A percentile compares a stretch with the other conserved stretches of the same genome.
Conservation (phyloP, 129 eudicot genomes). For the Ambrosia trifida region DNA sequence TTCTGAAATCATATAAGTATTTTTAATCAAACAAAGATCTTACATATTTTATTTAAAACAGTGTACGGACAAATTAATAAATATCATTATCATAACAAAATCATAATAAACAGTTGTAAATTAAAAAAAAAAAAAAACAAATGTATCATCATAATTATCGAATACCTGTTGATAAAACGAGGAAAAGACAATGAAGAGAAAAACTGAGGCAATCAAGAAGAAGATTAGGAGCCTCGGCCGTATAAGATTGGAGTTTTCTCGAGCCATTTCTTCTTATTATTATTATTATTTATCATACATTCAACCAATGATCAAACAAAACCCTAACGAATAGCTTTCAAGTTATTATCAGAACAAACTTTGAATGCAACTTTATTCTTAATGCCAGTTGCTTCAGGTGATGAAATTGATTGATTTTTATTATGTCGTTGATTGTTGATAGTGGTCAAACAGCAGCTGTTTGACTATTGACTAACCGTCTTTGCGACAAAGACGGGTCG, state of each 20-base stretch:
- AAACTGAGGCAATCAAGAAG: slow-evolving; percentile 40
- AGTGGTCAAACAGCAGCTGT: no score
- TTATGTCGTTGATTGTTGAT: neutral
- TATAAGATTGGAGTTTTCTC: slow-evolving; percentile 49
- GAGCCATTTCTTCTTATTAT: slow-evolving; percentile 45
- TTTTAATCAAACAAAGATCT: no score
- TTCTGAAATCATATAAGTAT: no score
- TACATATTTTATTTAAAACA: no score
- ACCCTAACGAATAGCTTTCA: neutral
- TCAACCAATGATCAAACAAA: slow-evolving; percentile 22
- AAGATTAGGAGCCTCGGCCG: slow-evolving; percentile 47
- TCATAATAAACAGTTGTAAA: neutral
- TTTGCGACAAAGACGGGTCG: no score
- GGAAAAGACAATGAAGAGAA: slow-evolving; percentile 47
- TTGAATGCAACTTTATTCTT: no score
- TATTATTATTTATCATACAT: slow-evolving; percentile 29
- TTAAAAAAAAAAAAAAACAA: neutral
- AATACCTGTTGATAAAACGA: slow-evolving; percentile 54
- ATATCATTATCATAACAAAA: neutral
- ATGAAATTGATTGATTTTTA: slow-evolving; percentile 17
- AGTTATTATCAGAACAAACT: no score
- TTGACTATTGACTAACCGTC: no score
- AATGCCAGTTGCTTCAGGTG: no score
- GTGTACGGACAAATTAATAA: no score
- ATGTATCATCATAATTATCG: no score